Conservation (phyloP, 2,329 filamentous ascomycete species). For the Zymoseptoria pseudotritici region DNA sequence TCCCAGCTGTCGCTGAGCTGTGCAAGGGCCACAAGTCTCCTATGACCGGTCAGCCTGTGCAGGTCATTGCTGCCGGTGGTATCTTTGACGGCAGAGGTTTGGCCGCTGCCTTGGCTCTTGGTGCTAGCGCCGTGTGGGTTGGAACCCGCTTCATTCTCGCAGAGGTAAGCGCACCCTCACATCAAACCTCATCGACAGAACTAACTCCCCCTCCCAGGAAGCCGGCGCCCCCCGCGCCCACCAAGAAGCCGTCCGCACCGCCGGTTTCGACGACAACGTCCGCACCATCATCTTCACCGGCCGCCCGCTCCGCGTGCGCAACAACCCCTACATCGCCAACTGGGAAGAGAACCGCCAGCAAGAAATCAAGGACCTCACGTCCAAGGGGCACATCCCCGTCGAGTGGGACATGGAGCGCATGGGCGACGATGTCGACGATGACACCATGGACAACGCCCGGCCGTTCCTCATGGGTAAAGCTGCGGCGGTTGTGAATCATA, state of each 20-base stretch:
- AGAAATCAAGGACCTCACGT: slow-evolving; percentile 88
- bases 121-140: slow-evolving; percentile 88
- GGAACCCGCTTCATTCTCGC: slow-evolving; percentile 91
- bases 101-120: slow-evolving; percentile 85
- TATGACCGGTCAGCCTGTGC: slow-evolving; percentile 77
- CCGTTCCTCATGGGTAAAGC: slow-evolving; percentile 97
- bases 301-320: slow-evolving; percentile 85
- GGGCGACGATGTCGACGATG: slow-evolving; percentile 59
- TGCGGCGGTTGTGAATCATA: slow-evolving; percentile 86
- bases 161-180: slow-evolving; percentile 39
- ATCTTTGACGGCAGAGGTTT: slow-evolving; percentile 88
- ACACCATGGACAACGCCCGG: slow-evolving; percentile 82
- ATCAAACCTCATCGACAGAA: neutral
- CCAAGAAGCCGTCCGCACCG: slow-evolving; percentile 89
- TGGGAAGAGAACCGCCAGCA: slow-evolving; percentile 87
- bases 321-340: slow-evolving; percentile 86
- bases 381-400: slow-evolving; percentile 85
- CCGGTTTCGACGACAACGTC: slow-evolving; percentile 90
- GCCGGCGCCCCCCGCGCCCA: slow-evolving; percentile 88
- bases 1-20: slow-evolving; percentile 81
- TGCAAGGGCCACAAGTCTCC: slow-evolving; percentile 76
- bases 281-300: slow-evolving; percentile 98
- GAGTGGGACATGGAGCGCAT: slow-evolving; percentile 89
- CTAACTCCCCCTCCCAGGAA: slow-evolving; percentile 43
- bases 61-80: slow-evolving; percentile 88